Evolutionary conservation across 371 early-diverging fungal genomes (phyloP), one percentile per base, ranked within the genome.

Genomic region (Cokeromyces recurvatus): DNA sequence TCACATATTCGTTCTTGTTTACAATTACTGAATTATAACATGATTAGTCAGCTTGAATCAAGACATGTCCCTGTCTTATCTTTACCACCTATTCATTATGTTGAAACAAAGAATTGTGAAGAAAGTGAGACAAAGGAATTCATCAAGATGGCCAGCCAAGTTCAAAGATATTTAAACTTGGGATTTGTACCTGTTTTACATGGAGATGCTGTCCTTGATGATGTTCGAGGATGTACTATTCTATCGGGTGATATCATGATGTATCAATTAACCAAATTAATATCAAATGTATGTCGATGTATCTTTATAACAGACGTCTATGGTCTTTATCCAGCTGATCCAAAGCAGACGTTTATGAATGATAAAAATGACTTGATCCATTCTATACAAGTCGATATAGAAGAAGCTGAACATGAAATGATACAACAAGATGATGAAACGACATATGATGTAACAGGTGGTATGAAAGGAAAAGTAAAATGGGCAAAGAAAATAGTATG

Each of bases 221-320:
- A 42, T 2, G 37, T 49, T 5, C 48, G 60, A 8, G 71, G 73
- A 21, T 69, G 68, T 38, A 67, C 70, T n/a, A 62, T 77, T 41
- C 43, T 74, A 8, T 73, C 73, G 3, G 74, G 78, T 6, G 78
- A 77, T 55, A 55, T 66, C 29, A 43, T 74, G 19, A 59, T 77
- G 59, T 57, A 62, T 38, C 59, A 63, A 11, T 49, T 74, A 4
- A 53, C 68, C 27, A 54, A 47, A 36, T 39, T 41, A 2, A 14
- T 68, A 4, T 54, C 56, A 1, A 38, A 32, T 2, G 57, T 66
- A 7, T 15, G 41, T 8, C 65, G 74, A n/a, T 77, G 78, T 52
- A 51, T 70, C 0, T 77, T 72, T 49, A 21, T 77, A 6, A 77
- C 74, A 2, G 78, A 77, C 50, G 78, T 77, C 4, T 51, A 59